Evolutionary conservation across 768 basidiomycete species (phyloP).

Genomic region (Clitopilus passeckerianus): DNA sequence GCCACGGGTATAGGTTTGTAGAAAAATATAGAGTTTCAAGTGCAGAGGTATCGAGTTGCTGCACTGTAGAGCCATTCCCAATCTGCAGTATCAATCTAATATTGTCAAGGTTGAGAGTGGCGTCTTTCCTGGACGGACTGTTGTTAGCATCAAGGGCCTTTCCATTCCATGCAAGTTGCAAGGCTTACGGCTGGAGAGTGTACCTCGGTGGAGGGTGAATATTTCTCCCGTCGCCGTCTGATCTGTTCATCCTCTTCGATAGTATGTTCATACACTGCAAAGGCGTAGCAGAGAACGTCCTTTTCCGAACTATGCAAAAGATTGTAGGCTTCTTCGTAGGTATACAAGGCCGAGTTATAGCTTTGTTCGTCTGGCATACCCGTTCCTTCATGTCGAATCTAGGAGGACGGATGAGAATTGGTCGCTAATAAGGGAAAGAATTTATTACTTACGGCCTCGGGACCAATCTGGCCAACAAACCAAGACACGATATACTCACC

Average conservation of each 20-base stretch:
- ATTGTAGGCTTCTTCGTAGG: constrained; percentile 36
- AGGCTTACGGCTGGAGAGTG: too few species aligned
- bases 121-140: too few species aligned
- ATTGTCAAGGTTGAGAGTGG: too few species aligned
- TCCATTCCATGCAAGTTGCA: too few species aligned
- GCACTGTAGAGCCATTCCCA: too few species aligned
- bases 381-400: constrained; percentile 45
- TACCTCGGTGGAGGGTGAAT: too few species aligned
- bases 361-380: constrained; percentile 54
- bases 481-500: constrained; percentile 17
- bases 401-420: neutral
- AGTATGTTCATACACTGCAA: constrained; percentile 26
- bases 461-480: constrained; percentile 15
- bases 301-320: constrained; percentile 24
- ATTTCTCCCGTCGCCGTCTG: too few species aligned
- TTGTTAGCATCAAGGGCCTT: too few species aligned
- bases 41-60: too few species aligned
- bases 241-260: constrained; percentile 5
- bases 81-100: too few species aligned
- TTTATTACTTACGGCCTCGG: constrained; percentile 39
- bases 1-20: too few species aligned
- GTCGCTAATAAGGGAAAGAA: neutral
- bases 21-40: too few species aligned
- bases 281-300: constrained; percentile 32
- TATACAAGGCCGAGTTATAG: constrained; percentile 38